Percentiles rank a stretch among this genome's conserved stretches.
These are phyloP conservation scores for Colletotrichum lentis DNA, from an alignment of 2,329 filamentous ascomycete genomes.

Conservation along the genomic window DNA sequence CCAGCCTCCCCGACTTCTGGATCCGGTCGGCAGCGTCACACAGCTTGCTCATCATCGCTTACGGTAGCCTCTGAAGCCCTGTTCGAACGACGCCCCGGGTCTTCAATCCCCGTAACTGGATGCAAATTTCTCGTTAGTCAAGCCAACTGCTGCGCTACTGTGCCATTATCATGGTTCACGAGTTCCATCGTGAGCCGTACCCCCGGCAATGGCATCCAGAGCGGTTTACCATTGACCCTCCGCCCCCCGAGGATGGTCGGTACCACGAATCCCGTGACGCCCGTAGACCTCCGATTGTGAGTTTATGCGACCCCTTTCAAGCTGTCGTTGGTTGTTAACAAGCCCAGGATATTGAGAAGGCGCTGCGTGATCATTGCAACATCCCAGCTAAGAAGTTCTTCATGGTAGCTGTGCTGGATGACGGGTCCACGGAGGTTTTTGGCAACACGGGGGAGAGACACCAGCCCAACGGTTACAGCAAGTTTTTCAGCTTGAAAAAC, in stretches of 20 bases:
- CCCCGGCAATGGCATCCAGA: constrained; percentile 48
- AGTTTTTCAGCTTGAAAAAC: constrained; percentile 57
- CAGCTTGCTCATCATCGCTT: background rate
- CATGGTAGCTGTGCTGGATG: constrained; percentile 59
- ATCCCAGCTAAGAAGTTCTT: constrained; percentile 63
- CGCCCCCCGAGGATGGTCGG: constrained; percentile 33
- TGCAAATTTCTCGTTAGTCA: constrained; percentile 2
- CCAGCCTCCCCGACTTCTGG: constrained; percentile 1
- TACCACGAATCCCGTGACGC: constrained; percentile 35
- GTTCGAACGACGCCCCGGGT: constrained; percentile 7
- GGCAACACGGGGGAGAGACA: constrained; percentile 47
- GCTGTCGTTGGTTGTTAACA: background rate
- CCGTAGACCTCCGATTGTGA: constrained; percentile 37
- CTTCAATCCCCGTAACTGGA: constrained; percentile 1
- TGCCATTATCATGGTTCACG: constrained; percentile 51
- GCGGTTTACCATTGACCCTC: constrained; percentile 40
- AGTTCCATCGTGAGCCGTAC: constrained; percentile 51
- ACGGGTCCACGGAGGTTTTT: constrained; percentile 51
- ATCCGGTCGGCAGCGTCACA: constrained; percentile 1
- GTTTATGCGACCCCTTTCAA: background rate
- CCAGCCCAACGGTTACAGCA: constrained; percentile 50
- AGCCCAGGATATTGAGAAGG: constrained; percentile 59
- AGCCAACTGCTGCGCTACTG: constrained; percentile 6
- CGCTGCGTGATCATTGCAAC: constrained; percentile 60
- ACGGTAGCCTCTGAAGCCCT: constrained; percentile 8